phyloP scores from a whole-genome alignment of 345 rosid species.

The Citrus hindsii region DNA sequence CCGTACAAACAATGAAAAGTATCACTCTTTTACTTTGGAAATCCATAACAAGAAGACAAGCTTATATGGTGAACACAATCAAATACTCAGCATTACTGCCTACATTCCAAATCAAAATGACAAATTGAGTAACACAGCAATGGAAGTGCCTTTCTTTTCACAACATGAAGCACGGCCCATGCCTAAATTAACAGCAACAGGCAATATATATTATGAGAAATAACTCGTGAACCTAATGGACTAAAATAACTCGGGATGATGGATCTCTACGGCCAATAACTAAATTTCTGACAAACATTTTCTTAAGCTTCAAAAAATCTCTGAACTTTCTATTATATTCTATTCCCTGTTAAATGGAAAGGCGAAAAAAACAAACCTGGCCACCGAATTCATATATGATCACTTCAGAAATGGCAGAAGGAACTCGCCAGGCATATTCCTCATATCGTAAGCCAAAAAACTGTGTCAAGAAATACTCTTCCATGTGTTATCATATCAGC shows the following conservation, averaged over 20 bases:
- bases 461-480: slow-evolving; percentile 61
- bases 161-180: not conserved
- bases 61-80: not conserved
- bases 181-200: not conserved
- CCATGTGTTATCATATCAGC: slow-evolving; percentile 58
- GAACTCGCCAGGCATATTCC: slow-evolving; percentile 48
- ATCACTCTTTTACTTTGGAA: not conserved
- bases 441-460: slow-evolving; percentile 56
- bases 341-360: not conserved
- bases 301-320: not conserved
- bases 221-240: no score
- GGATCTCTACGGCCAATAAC: not conserved
- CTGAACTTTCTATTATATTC: not conserved
- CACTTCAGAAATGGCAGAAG: slow-evolving; percentile 67
- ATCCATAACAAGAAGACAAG: not conserved
- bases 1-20: not conserved
- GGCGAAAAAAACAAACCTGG: not conserved
- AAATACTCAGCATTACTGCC: no score
- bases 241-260: not conserved
- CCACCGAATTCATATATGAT: not conserved
- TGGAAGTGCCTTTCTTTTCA: not conserved
- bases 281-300: not conserved
- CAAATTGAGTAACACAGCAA: not conserved
- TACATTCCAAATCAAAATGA: no score
- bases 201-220: not conserved